phyloP scores from a whole-genome alignment of 495 filamentous ascomycete species.

The Penicillium macrosclerotiorum region DNA sequence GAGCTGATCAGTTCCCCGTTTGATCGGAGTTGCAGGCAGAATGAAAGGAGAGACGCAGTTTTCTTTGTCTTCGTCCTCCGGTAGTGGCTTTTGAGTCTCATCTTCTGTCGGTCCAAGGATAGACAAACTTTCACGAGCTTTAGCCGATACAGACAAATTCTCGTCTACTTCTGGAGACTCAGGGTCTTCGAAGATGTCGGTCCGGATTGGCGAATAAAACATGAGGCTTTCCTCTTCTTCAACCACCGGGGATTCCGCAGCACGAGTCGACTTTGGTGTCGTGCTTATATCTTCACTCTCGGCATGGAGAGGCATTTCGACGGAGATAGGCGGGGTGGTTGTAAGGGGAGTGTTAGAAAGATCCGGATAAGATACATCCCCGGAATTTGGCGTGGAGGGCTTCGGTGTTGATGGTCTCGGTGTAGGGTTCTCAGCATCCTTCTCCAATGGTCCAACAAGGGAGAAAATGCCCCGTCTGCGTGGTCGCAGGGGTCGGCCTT shows the following conservation, averaged over 20 bases:
- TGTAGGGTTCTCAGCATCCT: slow-evolving; percentile 4
- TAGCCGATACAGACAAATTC: slow-evolving; percentile 4
- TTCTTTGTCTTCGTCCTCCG: slow-evolving; percentile 27
- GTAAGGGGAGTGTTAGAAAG: slow-evolving; percentile 18
- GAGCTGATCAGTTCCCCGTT: slow-evolving; percentile 20
- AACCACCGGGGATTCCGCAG: slow-evolving; percentile 1
- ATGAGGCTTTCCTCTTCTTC: slow-evolving; percentile 4
- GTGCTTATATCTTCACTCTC: slow-evolving; percentile 6
- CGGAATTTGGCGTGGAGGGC: too few species aligned
- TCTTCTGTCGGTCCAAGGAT: too few species aligned
- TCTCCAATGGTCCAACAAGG: slow-evolving; percentile 31
- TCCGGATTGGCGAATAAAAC: slow-evolving; percentile 13
- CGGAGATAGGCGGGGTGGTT: slow-evolving; percentile 15
- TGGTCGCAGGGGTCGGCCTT: slow-evolving; percentile 35
- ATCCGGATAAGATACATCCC: slow-evolving; percentile 27
- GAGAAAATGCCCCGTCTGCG: slow-evolving; percentile 47
- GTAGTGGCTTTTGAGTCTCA: background rate
- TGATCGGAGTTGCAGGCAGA: slow-evolving; percentile 36
- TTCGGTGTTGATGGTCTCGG: too few species aligned
- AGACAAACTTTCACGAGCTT: slow-evolving; percentile 19
- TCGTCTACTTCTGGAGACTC: slow-evolving; percentile 1
- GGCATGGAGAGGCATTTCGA: slow-evolving; percentile 18
- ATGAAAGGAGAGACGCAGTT: slow-evolving; percentile 25
- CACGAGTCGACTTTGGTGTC: slow-evolving; percentile 8
- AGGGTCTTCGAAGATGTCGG: slow-evolving; percentile 25